Conservation (phyloP, 768 basidiomycete species). For the Scleroderma citrinum region DNA sequence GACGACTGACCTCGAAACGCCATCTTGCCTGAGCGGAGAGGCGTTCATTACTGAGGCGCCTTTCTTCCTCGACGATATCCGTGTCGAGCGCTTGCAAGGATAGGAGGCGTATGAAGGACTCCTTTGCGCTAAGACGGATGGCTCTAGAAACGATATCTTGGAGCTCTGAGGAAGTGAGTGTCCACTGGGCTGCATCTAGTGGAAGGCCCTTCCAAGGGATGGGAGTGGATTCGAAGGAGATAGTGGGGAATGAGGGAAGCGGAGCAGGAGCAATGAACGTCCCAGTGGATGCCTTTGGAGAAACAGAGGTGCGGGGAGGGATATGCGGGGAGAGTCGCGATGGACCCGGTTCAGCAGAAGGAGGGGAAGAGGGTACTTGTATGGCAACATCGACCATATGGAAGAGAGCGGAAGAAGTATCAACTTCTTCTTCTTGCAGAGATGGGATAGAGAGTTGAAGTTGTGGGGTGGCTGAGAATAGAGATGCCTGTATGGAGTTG, state of each 20-base stretch:
- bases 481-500: slow-evolving; percentile 1
- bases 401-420: neutral
- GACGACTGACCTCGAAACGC: slow-evolving; percentile 58
- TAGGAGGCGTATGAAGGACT: slow-evolving; percentile 67
- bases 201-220: slow-evolving; percentile 65
- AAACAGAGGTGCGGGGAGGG: slow-evolving; percentile 5
- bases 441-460: neutral
- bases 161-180: slow-evolving; percentile 44
- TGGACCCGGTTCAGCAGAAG: slow-evolving; percentile 6
- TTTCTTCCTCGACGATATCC: slow-evolving; percentile 51
- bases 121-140: slow-evolving; percentile 61
- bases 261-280: slow-evolving; percentile 25
- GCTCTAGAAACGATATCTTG: slow-evolving; percentile 69
- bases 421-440: neutral
- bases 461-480: slow-evolving; percentile 2
- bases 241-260: slow-evolving; percentile 42
- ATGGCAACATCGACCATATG: slow-evolving; percentile 9
- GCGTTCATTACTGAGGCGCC: slow-evolving; percentile 50
- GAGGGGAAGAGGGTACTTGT: slow-evolving; percentile 5
- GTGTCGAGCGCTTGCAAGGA: slow-evolving; percentile 56
- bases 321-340: slow-evolving; percentile 7
- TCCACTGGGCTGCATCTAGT: slow-evolving; percentile 66
- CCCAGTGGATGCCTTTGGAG: slow-evolving; percentile 5
- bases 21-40: slow-evolving; percentile 56
- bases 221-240: slow-evolving; percentile 53